phyloP scores from a whole-genome alignment of 2,329 filamentous ascomycete genomes.

The Didymella sp. region DNA sequence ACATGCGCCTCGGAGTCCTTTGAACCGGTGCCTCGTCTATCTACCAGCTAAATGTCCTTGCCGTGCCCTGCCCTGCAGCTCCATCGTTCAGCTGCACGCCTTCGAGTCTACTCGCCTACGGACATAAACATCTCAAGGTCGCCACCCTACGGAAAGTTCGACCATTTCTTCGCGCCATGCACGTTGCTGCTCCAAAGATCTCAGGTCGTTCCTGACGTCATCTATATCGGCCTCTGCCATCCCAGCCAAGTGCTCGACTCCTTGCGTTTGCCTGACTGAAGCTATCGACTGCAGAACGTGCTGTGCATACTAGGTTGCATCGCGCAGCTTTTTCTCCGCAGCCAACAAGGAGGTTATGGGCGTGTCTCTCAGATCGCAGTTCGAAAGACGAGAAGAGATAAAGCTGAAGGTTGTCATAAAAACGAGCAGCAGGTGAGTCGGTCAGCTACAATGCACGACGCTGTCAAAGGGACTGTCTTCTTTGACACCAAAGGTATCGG shows the following conservation, averaged over 20 bases:
- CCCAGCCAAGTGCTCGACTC: not conserved
- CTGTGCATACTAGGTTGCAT: too few species aligned
- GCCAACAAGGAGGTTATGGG: too few species aligned
- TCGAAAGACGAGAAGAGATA: not conserved
- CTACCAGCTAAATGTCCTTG: not conserved
- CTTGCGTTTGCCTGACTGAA: not conserved
- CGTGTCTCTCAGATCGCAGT: not conserved
- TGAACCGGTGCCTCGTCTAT: not conserved
- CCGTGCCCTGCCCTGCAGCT: not conserved
- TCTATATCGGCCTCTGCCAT: not conserved
- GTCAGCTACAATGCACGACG: too few species aligned
- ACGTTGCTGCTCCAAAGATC: too few species aligned
- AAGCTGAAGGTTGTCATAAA: not conserved
- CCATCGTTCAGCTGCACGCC: not conserved
- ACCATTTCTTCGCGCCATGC: not conserved
- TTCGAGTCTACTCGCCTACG: not conserved
- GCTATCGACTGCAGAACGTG: not conserved
- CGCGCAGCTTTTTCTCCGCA: not conserved
- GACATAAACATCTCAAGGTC: not conserved
- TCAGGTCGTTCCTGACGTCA: not conserved
- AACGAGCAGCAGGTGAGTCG: not conserved
- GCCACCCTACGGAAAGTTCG: not conserved
- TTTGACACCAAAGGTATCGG: too few species aligned
- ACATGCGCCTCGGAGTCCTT: not conserved
- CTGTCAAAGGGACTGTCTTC: too few species aligned